A percentile compares a stretch with the other conserved stretches of the same genome.
Evolutionary conservation across 768 basidiomycete genomes (phyloP).

Genomic region (Mycena vulgaris): DNA sequence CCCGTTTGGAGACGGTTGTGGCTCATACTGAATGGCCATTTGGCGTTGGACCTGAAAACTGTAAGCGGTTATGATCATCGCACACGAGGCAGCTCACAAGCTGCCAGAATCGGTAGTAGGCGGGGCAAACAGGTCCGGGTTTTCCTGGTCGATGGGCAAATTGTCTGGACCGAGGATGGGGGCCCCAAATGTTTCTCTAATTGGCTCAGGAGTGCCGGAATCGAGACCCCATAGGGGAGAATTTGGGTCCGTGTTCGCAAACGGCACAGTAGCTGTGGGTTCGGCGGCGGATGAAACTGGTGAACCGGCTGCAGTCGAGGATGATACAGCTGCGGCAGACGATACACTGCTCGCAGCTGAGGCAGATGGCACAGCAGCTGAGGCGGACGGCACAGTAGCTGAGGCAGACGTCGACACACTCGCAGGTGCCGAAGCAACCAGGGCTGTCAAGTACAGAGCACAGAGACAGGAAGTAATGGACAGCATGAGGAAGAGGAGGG

Average conservation of each 20-base stretch:
- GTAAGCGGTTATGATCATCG: not conserved
- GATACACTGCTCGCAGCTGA: conserved; percentile 25
- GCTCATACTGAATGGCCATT: conserved; percentile 72
- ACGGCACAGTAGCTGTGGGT: conserved; percentile 60
- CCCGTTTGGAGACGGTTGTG: conserved; percentile 71
- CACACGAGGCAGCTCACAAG: conserved; percentile 50
- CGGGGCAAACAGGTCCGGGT: conserved; percentile 60
- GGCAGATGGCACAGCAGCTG: conserved; percentile 29
- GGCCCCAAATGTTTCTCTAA: conserved; percentile 59
- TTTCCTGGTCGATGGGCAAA: conserved; percentile 57
- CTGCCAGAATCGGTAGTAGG: conserved; percentile 62
- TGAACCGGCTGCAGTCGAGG: conserved; percentile 28
- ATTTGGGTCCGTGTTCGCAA: conserved; percentile 64
- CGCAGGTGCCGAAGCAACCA: conserved; percentile 38
- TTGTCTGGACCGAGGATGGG: conserved; percentile 60
- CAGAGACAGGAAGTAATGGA: conserved; percentile 48
- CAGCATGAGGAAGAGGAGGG: conserved; percentile 15
- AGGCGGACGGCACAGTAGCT: conserved; percentile 32
- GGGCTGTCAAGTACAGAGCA: conserved; percentile 51
- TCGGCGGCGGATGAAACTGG: conserved; percentile 43
- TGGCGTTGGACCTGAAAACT: conserved; percentile 54
- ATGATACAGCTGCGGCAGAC: conserved; percentile 31
- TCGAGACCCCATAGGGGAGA: conserved; percentile 52
- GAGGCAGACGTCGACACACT: conserved; percentile 30
- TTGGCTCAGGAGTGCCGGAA: conserved; percentile 48